Evolutionary conservation across 768 basidiomycete genomes (phyloP).

Genomic region (Termitomyces sp.): DNA sequence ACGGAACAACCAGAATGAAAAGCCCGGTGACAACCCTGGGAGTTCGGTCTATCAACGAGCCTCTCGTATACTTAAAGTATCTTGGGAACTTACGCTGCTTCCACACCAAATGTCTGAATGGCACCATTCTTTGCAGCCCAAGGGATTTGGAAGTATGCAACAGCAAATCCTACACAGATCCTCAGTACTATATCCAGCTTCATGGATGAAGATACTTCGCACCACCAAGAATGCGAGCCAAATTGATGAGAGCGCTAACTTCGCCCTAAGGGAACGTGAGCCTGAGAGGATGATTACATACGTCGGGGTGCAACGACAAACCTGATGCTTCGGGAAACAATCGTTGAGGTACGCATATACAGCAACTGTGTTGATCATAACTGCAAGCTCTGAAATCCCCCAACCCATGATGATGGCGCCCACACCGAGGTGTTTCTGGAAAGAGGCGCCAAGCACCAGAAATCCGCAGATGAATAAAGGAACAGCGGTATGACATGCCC

Average conservation of each 20-base stretch:
- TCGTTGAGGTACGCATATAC: constrained; percentile 40
- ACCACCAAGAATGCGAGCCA: constrained; percentile 50
- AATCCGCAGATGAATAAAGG: constrained; percentile 60
- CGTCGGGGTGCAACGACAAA: neutral
- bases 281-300: neutral
- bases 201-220: constrained; percentile 1
- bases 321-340: constrained; percentile 21
- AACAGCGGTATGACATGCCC: constrained; percentile 57
- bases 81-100: constrained; percentile 44
- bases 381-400: constrained; percentile 52
- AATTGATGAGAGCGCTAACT: constrained; percentile 55
- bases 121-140: constrained; percentile 60
- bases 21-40: constrained; percentile 41
- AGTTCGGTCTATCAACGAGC: neutral
- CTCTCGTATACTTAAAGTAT: neutral
- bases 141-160: constrained; percentile 62
- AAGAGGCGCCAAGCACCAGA: constrained; percentile 46
- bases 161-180: constrained; percentile 40
- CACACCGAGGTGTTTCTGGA: constrained; percentile 47
- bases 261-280: constrained; percentile 36
- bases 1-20: constrained; percentile 46
- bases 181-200: neutral
- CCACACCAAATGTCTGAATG: constrained; percentile 54
- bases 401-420: constrained; percentile 60
- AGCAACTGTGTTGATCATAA: constrained; percentile 59